phyloP scores from a whole-genome alignment of 192 early-diverging fungal species.

The Backusella parvicylindrica region DNA sequence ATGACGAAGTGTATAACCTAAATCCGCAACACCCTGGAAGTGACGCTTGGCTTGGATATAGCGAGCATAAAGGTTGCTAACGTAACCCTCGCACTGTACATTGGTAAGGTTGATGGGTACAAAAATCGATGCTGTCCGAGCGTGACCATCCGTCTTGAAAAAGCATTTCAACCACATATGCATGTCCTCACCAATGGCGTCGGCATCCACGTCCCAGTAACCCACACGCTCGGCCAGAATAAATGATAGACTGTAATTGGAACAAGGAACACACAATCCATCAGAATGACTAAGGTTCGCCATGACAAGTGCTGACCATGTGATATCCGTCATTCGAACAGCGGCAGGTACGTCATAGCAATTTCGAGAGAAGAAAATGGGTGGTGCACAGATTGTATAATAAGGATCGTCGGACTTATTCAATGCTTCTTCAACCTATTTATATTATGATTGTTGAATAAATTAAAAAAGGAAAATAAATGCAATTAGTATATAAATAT shows the following conservation, averaged over 20 bases:
- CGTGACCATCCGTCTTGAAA: slow-evolving; percentile 62
- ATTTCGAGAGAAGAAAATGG: slow-evolving; percentile 56
- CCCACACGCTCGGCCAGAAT: slow-evolving; percentile 65
- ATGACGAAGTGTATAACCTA: slow-evolving; percentile 52
- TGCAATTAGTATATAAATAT: too few relatives aligned
- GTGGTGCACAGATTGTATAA: slow-evolving; percentile 34
- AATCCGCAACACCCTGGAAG: slow-evolving; percentile 68
- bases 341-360: slow-evolving; percentile 62
- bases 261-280: slow-evolving; percentile 66
- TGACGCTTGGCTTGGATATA: slow-evolving; percentile 73
- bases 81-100: slow-evolving; percentile 52
- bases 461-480: neutral
- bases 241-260: slow-evolving; percentile 73
- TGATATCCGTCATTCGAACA: slow-evolving; percentile 67
- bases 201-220: slow-evolving; percentile 73
- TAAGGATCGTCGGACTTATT: slow-evolving; percentile 39
- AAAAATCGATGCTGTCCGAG: slow-evolving; percentile 64
- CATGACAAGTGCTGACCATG: slow-evolving; percentile 72
- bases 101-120: slow-evolving; percentile 63
- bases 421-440: slow-evolving; percentile 31
- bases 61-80: slow-evolving; percentile 50
- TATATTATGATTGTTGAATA: too few relatives aligned
- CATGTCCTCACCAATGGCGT: slow-evolving; percentile 41
- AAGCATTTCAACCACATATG: slow-evolving; percentile 71
- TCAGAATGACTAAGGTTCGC: slow-evolving; percentile 60